phyloP scores from a whole-genome alignment of 441 rosid genomes.

The Pelargonium australe region DNA sequence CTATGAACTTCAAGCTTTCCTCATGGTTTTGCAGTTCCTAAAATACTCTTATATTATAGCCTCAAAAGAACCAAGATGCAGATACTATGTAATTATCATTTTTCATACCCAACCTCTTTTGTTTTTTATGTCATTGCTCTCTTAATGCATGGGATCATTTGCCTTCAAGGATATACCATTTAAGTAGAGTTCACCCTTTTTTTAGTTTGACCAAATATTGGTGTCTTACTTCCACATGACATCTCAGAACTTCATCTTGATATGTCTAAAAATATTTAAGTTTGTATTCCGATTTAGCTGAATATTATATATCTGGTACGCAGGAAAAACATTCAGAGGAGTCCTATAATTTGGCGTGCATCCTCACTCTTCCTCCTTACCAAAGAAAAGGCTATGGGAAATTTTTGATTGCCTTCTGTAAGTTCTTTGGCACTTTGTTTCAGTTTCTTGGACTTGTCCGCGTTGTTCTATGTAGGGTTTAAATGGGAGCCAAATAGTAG shows the following conservation, averaged over 20 bases:
- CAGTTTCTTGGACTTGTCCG: not conserved
- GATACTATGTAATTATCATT: too few relatives aligned
- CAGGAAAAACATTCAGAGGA: conserved; percentile 99
- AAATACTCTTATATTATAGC: too few relatives aligned
- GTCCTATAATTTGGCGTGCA: conserved; percentile 94
- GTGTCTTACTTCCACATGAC: conserved; percentile 6
- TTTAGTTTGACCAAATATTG: not conserved
- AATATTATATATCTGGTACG: conserved; percentile 17
- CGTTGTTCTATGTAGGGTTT: not conserved
- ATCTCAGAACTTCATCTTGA: not conserved
- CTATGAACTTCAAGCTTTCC: too few relatives aligned
- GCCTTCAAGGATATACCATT: too few relatives aligned
- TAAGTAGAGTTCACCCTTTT: too few relatives aligned
- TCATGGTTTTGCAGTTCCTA: too few relatives aligned
- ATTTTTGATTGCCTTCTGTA: conserved; percentile 95
- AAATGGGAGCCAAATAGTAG: not conserved
- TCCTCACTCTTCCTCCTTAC: conserved; percentile 97
- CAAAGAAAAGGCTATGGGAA: conserved; percentile 99
- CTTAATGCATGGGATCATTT: too few relatives aligned
- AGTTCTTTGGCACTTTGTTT: conserved; percentile 26
- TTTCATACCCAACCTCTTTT: too few relatives aligned
- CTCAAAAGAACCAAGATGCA: too few relatives aligned
- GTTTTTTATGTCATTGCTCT: too few relatives aligned
- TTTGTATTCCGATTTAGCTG: not conserved
- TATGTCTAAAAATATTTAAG: not conserved